A percentile compares a stretch with the other conserved stretches of the same genome.
These are phyloP conservation scores for Trifolium pratense DNA, from an alignment of 306 rosid genomes.

Conservation along the genomic window DNA sequence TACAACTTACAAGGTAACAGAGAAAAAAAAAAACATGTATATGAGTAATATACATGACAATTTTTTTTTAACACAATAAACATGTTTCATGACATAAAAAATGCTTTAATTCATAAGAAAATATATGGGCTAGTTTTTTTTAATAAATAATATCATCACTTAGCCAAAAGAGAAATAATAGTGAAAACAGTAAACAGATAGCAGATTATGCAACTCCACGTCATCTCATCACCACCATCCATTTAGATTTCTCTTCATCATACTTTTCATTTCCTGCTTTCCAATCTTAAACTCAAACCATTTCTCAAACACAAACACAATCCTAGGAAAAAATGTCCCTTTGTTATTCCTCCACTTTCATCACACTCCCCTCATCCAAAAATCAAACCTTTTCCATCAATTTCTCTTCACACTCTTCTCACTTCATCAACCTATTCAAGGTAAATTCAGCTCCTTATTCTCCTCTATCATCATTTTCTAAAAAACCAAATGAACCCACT, in stretches of 20 bases:
- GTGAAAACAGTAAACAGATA: not conserved
- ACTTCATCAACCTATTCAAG: constrained; percentile 53
- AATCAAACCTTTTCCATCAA: constrained; percentile 46
- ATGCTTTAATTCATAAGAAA: too few species aligned
- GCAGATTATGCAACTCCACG: constrained; percentile 40
- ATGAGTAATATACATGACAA: too few species aligned
- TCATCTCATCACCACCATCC: constrained; percentile 48
- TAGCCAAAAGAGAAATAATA: too few species aligned
- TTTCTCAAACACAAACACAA: not conserved
- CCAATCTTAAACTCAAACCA: constrained; percentile 26
- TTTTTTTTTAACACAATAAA: too few species aligned
- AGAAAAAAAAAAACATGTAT: too few species aligned
- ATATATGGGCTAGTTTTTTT: too few species aligned
- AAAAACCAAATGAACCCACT: constrained; percentile 41
- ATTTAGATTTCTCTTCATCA: constrained; percentile 40
- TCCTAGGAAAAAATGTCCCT: constrained; percentile 50
- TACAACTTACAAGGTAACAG: too few species aligned
- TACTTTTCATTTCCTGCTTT: constrained; percentile 26
- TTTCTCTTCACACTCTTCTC: constrained; percentile 66
- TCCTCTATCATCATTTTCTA: constrained; percentile 27
- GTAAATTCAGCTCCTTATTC: constrained; percentile 50
- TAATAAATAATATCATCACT: too few species aligned
- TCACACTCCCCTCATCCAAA: constrained; percentile 60
- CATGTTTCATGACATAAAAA: too few species aligned
- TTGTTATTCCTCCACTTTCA: constrained; percentile 57